Base-by-base conservation (phyloP, 2,329 filamentous ascomycete genomes). In the Lachnellula occidentalis region DNA sequence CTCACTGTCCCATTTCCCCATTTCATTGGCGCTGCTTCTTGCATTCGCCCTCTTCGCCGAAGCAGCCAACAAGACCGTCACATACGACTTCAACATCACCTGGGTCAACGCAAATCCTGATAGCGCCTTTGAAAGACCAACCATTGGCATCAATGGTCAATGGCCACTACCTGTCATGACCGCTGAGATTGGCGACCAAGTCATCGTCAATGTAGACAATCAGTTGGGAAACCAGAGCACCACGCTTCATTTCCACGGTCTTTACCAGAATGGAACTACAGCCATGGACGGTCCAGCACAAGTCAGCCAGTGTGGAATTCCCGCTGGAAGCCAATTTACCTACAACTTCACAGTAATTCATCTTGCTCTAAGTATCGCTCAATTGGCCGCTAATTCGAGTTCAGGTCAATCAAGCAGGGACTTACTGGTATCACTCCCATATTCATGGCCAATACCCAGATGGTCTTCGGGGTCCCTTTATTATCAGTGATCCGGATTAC, bases 51-150 rank as follows among this genome's bases (percentile, higher is more conserved):
- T n/a, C 15, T 51, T 71, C 53, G 59, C 65, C 27, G 64, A 69
- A 64, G 74, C 74, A 31, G 76, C 73, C 2, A 39, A 39, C 37
- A 19, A 19, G 48, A 79, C 74, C 0, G 73, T 83, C 34, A 78
- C 71, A 4, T 81, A 86, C 65, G 76, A 88, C 68, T 90, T 87
- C 72, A 82, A 85, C 63, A 76, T 90, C 59, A 80, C 78, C 55
- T 91, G 88, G 87, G 82, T 89, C 11, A 79, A 72, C 42, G 81
- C 85, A 34, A 86, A 88, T 63, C 89, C 88, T 0, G 88, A 92
- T 72, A 85, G 83, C 21, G 73, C 77, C 7, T 78, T 78, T 56
- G 75, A 80, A 39, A 78, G 88, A 34, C 78, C 82, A n/a, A 80
- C 81, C 3, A 88, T 92, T 66, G 87, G 86, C 45, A 86, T 94